A percentile compares a stretch with the other conserved stretches of the same genome.
phyloP scores from a whole-genome alignment of 140 eudicot species.

The Senecio squalidus region DNA sequence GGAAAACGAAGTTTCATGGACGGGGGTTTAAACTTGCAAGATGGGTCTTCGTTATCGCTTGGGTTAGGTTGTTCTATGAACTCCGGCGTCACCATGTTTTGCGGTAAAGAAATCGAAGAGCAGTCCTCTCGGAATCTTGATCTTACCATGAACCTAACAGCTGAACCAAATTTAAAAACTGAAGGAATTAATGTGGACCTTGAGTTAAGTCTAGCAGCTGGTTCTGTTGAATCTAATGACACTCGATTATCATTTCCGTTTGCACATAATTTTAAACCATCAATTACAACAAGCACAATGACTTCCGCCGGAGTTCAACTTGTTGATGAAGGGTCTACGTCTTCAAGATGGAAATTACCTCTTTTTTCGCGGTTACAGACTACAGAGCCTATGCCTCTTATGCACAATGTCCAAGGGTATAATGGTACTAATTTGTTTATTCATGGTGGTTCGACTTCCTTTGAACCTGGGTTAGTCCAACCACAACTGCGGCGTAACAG shows the following conservation, averaged over 20 bases:
- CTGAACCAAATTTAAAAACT: slow-evolving; percentile 4
- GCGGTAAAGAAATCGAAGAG: slow-evolving; percentile 47
- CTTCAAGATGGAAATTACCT: slow-evolving; percentile 55
- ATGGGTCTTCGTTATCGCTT: slow-evolving; percentile 41
- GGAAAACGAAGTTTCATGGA: slow-evolving; percentile 34
- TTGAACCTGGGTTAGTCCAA: slow-evolving; percentile 12
- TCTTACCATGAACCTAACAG: slow-evolving; percentile 28
- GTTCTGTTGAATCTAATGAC: slow-evolving; percentile 47
- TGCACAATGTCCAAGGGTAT: neutral
- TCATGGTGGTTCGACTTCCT: slow-evolving; percentile 17
- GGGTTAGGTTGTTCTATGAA: slow-evolving; percentile 46
- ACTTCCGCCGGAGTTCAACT: slow-evolving; percentile 24
- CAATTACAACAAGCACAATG: slow-evolving; percentile 8
- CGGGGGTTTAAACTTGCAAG: slow-evolving; percentile 22
- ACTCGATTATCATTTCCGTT: slow-evolving; percentile 25
- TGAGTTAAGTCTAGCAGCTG: slow-evolving; percentile 56
- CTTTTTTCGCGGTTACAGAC: slow-evolving; percentile 29
- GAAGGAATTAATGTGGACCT: slow-evolving; percentile 45
- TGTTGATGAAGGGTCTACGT: slow-evolving; percentile 75
- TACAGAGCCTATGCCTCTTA: slow-evolving; percentile 1
- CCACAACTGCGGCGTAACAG: slow-evolving; percentile 32
- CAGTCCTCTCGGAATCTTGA: slow-evolving; percentile 39
- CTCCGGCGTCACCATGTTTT: slow-evolving; percentile 39
- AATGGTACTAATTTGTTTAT: slow-evolving; percentile 6
- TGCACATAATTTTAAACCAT: neutral